Base-by-base conservation (phyloP, 768 basidiomycete species). In the Pleurotus ostreatus region DNA sequence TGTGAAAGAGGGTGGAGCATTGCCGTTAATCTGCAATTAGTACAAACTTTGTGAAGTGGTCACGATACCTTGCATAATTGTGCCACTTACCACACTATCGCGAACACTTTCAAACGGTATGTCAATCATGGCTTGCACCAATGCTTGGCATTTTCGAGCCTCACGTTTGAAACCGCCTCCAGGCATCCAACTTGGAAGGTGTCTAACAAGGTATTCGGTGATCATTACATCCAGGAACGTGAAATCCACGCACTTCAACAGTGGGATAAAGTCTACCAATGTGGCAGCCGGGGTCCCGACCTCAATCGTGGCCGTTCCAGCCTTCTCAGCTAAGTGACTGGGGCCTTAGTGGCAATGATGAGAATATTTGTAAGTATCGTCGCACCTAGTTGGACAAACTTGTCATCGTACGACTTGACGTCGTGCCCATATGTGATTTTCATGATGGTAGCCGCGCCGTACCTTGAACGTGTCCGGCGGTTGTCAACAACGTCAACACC, bases 151-250 rank as follows among this genome's bases (percentile, higher is more conserved):
- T 60, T 73, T 66, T 26, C 68, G 61, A 11, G 79, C 78, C 25
- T 73, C 72, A 6, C 74, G 70, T 58, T 80, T 81, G 64, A 81
- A 79, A 11, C 67, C 68, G 2, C 74, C 67, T 49, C 78, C 77
- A 7, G 79, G 79, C 6, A 73, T 73, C 79, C 79, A 81, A 11
- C 74, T 74, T 7, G 79, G 79, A 38, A 81, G 73, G 60, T 79
- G 71, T 61, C 77, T 78, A 44, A 39, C 39, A 57, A 46, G 25
- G 15, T 45, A 13, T 26, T 9, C 38, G 47, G 16, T 46, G 13
- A 39, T 18, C 49, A 41, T 58, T 30, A 46, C 30, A 41, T 48
- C 23, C 22, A 37, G n/a, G 18, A 20, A 34, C 18, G 6, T 25
- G 25, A 18, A 15, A 13, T 18, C 54, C 49, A 60, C 62, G 55